These are phyloP conservation scores for Galeopsis tetrahit DNA, from an alignment of 257 asterid genomes.

Conservation along the genomic window DNA sequence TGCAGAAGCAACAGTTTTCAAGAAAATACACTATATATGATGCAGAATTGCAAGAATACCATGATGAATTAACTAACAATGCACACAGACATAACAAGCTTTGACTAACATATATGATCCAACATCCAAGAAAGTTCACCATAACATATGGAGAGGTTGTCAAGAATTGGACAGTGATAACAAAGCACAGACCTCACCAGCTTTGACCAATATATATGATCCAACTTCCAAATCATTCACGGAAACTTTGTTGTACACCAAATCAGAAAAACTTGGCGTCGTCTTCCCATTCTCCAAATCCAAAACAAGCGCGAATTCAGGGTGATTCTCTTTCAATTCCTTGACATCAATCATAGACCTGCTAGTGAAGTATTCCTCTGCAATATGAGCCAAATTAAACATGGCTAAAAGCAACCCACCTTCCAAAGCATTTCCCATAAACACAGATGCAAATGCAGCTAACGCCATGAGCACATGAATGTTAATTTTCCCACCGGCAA, in stretches of 20 bases:
- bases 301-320: slow-evolving; percentile 83
- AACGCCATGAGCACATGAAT: slow-evolving; percentile 99
- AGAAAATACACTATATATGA: background rate
- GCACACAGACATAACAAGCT: background rate
- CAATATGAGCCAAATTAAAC: slow-evolving; percentile 98
- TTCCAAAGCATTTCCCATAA: slow-evolving; percentile 91
- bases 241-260: slow-evolving; percentile 72
- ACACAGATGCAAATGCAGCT: slow-evolving; percentile 95
- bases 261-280: slow-evolving; percentile 65
- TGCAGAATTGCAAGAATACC: background rate
- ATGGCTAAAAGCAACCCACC: slow-evolving; percentile 97
- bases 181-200: slow-evolving; percentile 94
- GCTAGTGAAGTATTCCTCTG: slow-evolving; percentile 94
- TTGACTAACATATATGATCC: background rate
- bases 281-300: slow-evolving; percentile 52
- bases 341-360: slow-evolving; percentile 86
- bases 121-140: background rate
- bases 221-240: slow-evolving; percentile 82
- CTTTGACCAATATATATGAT: slow-evolving; percentile 90
- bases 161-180: slow-evolving; percentile 18
- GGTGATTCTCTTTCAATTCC: slow-evolving; percentile 89
- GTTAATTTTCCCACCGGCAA: slow-evolving; percentile 84
- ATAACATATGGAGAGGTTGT: slow-evolving; percentile 8
- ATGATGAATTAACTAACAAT: background rate
- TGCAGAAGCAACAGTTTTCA: slow-evolving; percentile 14